Evolutionary conservation across 164 flowering plant genomes (phyloP), one percentile per base, ranked within the genome.

Genomic region (Euptelea pleiosperma): DNA sequence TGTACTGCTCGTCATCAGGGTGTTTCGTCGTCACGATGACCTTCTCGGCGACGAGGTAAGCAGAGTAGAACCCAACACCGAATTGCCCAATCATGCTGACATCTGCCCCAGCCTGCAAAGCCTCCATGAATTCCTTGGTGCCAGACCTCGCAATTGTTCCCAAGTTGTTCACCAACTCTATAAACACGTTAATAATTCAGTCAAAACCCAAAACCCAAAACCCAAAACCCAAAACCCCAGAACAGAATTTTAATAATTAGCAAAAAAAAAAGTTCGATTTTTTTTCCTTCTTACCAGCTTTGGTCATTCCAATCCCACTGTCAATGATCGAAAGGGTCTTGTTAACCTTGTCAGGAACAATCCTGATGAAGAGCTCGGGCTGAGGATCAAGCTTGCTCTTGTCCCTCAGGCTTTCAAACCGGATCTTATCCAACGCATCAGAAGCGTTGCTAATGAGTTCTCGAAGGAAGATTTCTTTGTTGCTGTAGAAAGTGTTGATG

Each of bases 401-500:
- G 51, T 82, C 91, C 3, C 83, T 82, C 67, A 84, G 47, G 45
- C 85, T 58, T 72, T 85, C 87, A 42, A 71, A 85, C 34, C 91
- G 66, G 16, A 85, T 80, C 68, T 85, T 85, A 49, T 85, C 91
- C 77, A 85, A 61, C 9, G 91, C 88, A 59, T 87, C 96, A 12
- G 96, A 87, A 6, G 91, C 36, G 37, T 87, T 87, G 77, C 87
- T 83, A 77, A 87, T 87, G 57, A 85, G 63, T 48, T 87, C 95
- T 15, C 95, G 80, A 22, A 87, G 84, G 75, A 87, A 87, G 11
- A 87, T 87, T 80, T 87, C 94, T 68, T 82, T 87, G 84, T 83
- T 84, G 70, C 83, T 78, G 83, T 86, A 86, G 65, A 86, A 86
- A 1, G 93, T 82, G 55, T 86, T 86, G 80, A 86, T 86, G 73